phyloP scores from a whole-genome alignment of 228 moss, liverwort and hornwort species.

The Sphagnum fallax region DNA sequence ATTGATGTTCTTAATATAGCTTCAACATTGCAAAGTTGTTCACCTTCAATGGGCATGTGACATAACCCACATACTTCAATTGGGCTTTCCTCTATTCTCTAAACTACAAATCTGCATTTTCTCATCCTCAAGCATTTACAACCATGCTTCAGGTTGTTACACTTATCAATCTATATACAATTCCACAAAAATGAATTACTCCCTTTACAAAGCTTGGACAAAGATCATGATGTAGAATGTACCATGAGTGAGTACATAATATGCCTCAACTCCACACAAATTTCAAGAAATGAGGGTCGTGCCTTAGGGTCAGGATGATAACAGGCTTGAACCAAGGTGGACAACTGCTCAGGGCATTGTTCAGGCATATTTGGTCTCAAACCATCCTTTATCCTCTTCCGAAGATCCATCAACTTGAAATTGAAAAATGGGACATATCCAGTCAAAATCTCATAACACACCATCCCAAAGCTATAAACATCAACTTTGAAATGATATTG shows the following conservation, averaged over 20 bases:
- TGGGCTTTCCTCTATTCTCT: no score
- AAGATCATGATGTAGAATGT: neutral
- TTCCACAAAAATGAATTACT: no score
- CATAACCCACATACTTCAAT: no score
- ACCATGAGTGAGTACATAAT: slow-evolving; percentile 3
- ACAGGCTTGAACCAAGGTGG: slow-evolving; percentile 3
- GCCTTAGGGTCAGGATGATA: slow-evolving; percentile 12
- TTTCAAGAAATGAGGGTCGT: slow-evolving; percentile 9
- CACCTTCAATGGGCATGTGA: no score
- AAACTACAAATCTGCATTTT: no score
- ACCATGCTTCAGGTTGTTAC: no score
- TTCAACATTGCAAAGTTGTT: no score
- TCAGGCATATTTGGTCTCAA: slow-evolving; percentile 2
- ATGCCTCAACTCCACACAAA: slow-evolving; percentile 11
- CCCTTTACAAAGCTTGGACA: no score
- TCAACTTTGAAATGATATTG: neutral
- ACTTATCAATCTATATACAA: no score
- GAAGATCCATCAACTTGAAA: neutral
- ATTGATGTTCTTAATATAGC: no score
- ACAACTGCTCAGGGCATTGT: slow-evolving; percentile 1
- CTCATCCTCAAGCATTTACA: no score
- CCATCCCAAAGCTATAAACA: slow-evolving; percentile 9
- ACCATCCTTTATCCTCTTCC: neutral
- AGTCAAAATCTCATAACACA: slow-evolving; percentile 2
- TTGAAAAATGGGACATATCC: slow-evolving; percentile 1